phyloP scores from a whole-genome alignment of 768 basidiomycete species.

The Leccinum rimulosum region DNA sequence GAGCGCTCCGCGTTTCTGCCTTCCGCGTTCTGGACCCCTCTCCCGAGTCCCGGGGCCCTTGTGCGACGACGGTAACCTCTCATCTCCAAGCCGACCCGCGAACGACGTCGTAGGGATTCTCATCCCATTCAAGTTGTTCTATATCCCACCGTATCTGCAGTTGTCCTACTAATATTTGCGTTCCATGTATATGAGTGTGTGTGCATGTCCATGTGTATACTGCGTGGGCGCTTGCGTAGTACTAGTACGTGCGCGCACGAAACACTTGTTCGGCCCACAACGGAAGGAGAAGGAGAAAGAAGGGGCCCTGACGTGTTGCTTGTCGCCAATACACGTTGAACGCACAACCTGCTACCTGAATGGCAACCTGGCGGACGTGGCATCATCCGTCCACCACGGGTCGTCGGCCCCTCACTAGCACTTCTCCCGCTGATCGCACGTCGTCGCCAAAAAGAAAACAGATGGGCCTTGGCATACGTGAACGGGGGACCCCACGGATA shows the following conservation, averaged over 20 bases:
- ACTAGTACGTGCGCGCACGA: no score
- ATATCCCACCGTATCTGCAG: neutral
- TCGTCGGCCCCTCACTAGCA: neutral
- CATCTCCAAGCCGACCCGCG: neutral
- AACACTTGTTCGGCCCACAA: neutral
- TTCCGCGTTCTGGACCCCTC: neutral
- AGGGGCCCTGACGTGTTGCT: no score
- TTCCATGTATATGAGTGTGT: neutral
- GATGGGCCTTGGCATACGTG: no score
- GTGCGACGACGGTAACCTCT: neutral
- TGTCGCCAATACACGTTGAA: no score
- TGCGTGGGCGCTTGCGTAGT: no score
- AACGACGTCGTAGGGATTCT: neutral
- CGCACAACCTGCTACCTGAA: neutral
- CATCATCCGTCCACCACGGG: neutral
- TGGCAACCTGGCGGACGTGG: no score
- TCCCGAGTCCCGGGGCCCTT: neutral
- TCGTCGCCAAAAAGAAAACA: neutral
- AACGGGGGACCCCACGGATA: neutral
- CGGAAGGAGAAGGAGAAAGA: neutral
- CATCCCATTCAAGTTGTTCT: neutral
- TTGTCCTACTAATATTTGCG: neutral
- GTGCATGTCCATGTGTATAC: neutral
- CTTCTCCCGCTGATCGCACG: conserved; percentile 5
- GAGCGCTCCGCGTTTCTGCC: neutral